Evolutionary conservation across 192 early-diverging fungal genomes (phyloP).

Genomic region (Coemansia aciculifera): DNA sequence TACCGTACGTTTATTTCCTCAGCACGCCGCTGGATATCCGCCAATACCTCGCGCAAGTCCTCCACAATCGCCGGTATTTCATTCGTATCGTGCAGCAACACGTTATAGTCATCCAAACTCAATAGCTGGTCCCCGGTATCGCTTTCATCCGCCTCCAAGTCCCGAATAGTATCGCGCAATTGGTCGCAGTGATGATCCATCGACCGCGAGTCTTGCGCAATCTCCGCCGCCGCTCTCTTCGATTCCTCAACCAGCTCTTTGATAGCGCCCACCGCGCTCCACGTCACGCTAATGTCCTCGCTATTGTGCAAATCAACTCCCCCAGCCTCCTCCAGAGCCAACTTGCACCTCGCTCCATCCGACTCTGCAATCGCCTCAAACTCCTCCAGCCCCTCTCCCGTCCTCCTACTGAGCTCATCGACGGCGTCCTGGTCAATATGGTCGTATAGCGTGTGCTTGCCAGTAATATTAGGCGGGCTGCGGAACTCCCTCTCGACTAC

Average conservation of each 20-base stretch:
- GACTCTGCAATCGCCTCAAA: constrained; percentile 18
- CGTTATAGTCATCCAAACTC: constrained; percentile 52
- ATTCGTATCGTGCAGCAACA: constrained; percentile 44
- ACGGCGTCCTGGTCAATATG: constrained; percentile 56
- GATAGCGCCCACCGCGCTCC: constrained; percentile 37
- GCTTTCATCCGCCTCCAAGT: constrained; percentile 33
- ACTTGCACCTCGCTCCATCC: constrained; percentile 14
- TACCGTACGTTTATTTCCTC: constrained; percentile 46
- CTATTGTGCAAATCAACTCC: neutral
- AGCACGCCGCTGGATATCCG: constrained; percentile 29
- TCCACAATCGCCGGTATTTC: constrained; percentile 48
- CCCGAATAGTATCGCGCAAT: constrained; percentile 46
- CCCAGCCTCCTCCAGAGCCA: constrained; percentile 15
- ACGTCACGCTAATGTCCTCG: constrained; percentile 54
- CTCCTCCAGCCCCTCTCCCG: constrained; percentile 22
- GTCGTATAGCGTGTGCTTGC: constrained; percentile 45
- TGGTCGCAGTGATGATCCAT: constrained; percentile 53
- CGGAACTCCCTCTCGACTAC: constrained; percentile 46
- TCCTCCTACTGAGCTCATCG: constrained; percentile 20
- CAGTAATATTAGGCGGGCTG: constrained; percentile 20
- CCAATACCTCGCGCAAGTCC: constrained; percentile 31
- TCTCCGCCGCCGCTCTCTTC: constrained; percentile 26
- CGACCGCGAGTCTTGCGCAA: constrained; percentile 40
- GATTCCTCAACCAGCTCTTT: constrained; percentile 40
- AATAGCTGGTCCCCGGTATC: constrained; percentile 28